Conservation (phyloP, 768 basidiomycete species). For the Boletus huronensis region DNA sequence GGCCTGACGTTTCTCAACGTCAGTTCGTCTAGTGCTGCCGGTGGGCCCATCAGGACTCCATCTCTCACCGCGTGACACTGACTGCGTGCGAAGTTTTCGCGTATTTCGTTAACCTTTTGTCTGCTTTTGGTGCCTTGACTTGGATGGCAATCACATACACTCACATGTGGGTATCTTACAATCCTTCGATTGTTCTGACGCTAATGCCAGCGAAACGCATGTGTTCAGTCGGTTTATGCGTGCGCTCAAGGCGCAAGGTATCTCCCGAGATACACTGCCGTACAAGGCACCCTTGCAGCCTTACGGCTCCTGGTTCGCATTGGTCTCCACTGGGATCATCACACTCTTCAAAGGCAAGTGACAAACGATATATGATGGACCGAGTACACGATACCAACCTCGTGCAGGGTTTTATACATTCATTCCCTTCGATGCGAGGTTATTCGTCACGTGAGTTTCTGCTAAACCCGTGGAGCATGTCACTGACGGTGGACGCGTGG, state of each 20-base stretch:
- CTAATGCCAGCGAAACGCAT: slow-evolving; percentile 13
- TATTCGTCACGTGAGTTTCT: slow-evolving; percentile 52
- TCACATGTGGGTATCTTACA: slow-evolving; percentile 48
- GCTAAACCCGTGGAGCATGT: background rate
- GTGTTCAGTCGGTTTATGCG: slow-evolving; percentile 43
- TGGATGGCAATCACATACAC: slow-evolving; percentile 50
- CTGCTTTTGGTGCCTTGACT: slow-evolving; percentile 34
- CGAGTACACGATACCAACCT: background rate
- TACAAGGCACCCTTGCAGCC: slow-evolving; percentile 35
- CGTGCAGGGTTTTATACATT: slow-evolving; percentile 37
- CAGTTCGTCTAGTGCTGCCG: slow-evolving; percentile 47
- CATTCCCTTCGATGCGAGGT: slow-evolving; percentile 47
- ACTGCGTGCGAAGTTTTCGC: slow-evolving; percentile 24
- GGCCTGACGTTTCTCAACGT: slow-evolving; percentile 61
- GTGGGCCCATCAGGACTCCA: slow-evolving; percentile 27
- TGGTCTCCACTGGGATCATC: slow-evolving; percentile 50
- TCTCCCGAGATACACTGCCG: slow-evolving; percentile 42
- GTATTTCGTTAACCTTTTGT: slow-evolving; percentile 41
- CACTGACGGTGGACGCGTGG: background rate
- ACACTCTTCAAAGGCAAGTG: slow-evolving; percentile 55
- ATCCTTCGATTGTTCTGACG: background rate
- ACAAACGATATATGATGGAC: background rate
- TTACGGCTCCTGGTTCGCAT: slow-evolving; percentile 59
- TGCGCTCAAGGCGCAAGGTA: slow-evolving; percentile 43
- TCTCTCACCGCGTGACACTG: background rate